Conservation (phyloP, 495 filamentous ascomycete genomes). For the Neurospora sp. region DNA sequence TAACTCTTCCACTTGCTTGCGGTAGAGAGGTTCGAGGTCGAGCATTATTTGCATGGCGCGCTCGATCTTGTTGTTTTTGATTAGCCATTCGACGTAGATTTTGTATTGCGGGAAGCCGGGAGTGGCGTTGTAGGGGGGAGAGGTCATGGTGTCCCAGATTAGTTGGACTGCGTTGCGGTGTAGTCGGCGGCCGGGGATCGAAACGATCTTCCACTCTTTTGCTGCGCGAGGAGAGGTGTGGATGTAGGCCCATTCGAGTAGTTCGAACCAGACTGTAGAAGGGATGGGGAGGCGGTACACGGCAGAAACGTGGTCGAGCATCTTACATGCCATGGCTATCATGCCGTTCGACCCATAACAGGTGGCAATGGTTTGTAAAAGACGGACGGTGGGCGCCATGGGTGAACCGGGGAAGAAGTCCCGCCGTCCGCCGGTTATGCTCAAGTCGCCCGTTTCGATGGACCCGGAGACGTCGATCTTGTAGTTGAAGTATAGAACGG, state of each 20-base stretch:
- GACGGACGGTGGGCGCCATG: slow-evolving; percentile 17
- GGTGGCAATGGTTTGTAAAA: slow-evolving; percentile 25
- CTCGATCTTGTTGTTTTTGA: slow-evolving; percentile 10
- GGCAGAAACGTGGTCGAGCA: slow-evolving; percentile 21
- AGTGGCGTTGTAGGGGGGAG: slow-evolving; percentile 16
- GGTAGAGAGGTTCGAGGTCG: slow-evolving; percentile 15
- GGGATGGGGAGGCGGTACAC: slow-evolving; percentile 20
- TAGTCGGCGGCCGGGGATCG: slow-evolving; percentile 11
- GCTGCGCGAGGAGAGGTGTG: slow-evolving; percentile 13
- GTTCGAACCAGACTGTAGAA: slow-evolving; percentile 17
- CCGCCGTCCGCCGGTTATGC: background rate
- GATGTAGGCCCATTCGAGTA: slow-evolving; percentile 29
- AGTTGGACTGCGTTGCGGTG: slow-evolving; percentile 11
- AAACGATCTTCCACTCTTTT: slow-evolving; percentile 18
- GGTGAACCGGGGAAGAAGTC: slow-evolving; percentile 1
- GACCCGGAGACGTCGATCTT: slow-evolving; percentile 4
- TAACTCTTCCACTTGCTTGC: slow-evolving; percentile 15
- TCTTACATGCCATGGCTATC: slow-evolving; percentile 17
- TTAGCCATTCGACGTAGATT: slow-evolving; percentile 19
- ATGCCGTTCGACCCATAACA: slow-evolving; percentile 26
- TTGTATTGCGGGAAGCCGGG: slow-evolving; percentile 23
- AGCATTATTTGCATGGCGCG: slow-evolving; percentile 17
- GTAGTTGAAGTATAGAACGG: slow-evolving; percentile 2
- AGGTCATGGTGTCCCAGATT: slow-evolving; percentile 27
- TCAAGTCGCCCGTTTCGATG: background rate